Evolutionary conservation across 345 rosid genomes (phyloP), one percentile per base, ranked within the genome.

Genomic region (Acer saccharum): DNA sequence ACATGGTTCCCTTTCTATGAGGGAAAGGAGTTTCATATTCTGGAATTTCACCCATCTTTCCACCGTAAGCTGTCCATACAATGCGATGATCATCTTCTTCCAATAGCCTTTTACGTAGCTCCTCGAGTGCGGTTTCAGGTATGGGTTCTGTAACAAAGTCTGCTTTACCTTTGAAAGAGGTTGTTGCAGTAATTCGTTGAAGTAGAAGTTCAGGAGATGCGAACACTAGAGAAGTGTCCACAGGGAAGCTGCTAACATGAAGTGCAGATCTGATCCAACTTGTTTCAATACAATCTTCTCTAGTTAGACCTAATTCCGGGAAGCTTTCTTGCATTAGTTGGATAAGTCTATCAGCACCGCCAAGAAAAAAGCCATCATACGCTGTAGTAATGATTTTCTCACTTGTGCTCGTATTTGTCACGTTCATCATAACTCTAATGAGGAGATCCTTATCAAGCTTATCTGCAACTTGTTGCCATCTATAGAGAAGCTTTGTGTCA

Each of bases 41-140:
- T 0, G 85, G 65, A 67, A 92, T 88, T 21, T 75, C 78, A 18
- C 80, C 74, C 94, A 87, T 93, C 92, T 77, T 88, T 70, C 97
- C 98, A 1, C 98, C 93, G 25, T 86, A 90, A 6, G 97, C 93
- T 7, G 77, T 92, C 92, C 89, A 89, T 72, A 89, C 86, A 89
- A 86, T 83, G 74, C 85, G 10, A 0, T 94, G 88, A 3, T 13
- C 32, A 3, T 88, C 97, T 32, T 90, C 97, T 65, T 87, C 60
- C 5, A 86, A 9, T 5, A 90, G 12, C 66, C 87, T 88, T 73
- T 74, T 68, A 84, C 88, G 89, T 1, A 91, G 72, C 69, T 88
- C 89, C 41, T 87, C 82, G 2, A 91, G 82, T n/a, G 71, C 91
- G 0, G 74, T 44, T 46, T 76, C 80, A 0, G 90, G 81, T 20